Conservation (phyloP, 495 filamentous ascomycete genomes). For the Podospora bellae-mahoneyi region DNA sequence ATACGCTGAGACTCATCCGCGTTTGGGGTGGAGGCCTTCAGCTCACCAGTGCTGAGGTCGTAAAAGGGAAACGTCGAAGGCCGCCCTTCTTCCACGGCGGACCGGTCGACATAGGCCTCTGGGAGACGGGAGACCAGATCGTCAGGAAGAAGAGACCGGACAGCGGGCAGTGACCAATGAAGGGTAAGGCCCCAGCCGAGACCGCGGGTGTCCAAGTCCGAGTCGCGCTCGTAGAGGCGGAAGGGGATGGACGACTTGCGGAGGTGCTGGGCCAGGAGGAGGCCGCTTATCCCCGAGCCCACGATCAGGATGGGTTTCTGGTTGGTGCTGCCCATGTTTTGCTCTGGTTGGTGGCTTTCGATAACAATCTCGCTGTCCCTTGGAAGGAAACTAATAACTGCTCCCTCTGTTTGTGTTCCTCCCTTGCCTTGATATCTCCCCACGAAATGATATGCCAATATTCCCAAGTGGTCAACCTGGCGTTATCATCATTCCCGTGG, state of each 20-base stretch:
- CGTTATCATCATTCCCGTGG: background rate
- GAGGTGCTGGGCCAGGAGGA: slow-evolving; percentile 58
- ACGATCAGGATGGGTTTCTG: slow-evolving; percentile 43
- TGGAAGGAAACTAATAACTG: background rate
- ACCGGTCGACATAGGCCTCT: slow-evolving; percentile 45
- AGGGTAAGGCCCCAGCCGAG: slow-evolving; percentile 60
- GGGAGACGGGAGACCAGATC: slow-evolving; percentile 46
- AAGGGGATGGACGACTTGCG: slow-evolving; percentile 41
- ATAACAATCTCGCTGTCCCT: background rate
- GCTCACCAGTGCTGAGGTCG: slow-evolving; percentile 49
- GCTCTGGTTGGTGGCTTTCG: background rate
- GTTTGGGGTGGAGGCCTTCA: slow-evolving; percentile 38
- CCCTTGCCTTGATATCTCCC: background rate
- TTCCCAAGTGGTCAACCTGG: background rate
- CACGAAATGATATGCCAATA: background rate
- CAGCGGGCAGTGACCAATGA: slow-evolving; percentile 53
- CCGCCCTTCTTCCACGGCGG: slow-evolving; percentile 22
- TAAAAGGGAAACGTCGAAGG: slow-evolving; percentile 48
- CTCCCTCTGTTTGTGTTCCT: background rate
- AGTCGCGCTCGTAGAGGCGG: slow-evolving; percentile 55
- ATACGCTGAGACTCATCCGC: slow-evolving; percentile 48
- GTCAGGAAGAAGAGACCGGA: slow-evolving; percentile 49
- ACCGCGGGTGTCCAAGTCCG: slow-evolving; percentile 41
- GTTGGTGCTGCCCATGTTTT: slow-evolving; percentile 11
- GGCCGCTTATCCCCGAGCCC: slow-evolving; percentile 59